Base-by-base conservation (phyloP, 2,329 filamentous ascomycete genomes). In the Trichoderma gracile region DNA sequence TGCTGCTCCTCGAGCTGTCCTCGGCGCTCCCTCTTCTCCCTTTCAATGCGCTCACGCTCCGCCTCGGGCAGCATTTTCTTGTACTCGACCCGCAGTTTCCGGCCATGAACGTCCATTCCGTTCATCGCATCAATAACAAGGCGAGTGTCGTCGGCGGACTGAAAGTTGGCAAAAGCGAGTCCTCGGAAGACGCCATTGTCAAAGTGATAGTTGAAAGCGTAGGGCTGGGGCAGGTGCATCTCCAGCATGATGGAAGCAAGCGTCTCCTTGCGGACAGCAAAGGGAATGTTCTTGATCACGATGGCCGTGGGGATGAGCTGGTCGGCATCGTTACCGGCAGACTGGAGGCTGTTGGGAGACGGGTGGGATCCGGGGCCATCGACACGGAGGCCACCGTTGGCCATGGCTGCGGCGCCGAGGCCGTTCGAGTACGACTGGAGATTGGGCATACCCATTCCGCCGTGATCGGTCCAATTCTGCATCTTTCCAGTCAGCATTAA, bases 161-260 rank as follows among this genome's bases (percentile, higher is more conserved):
- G 96, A 77, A 98, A 99, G 79, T 99, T 99, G 74, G 95, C 95
- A 80, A 99, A 99, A 2, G 95, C 95, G 58, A 99, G 82, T 7
- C 95, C 95, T 65, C 95, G 85, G 81, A 99, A 99, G 30, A 99
- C 93, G 30, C 95, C 95, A 72, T 96, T 96, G 75, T 99, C 95
- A 74, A 99, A 99, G 78, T 99, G 95, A 74, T 99, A 98, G 82
- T 99, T 99, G 83, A 99, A 99, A 14, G 95, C 95, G 74, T 99
- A 99, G 0, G 95, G 95, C 70, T 98, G 86, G 1, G 95, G 95
- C 45, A 99, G 85, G 69, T 92, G 90, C 84, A 98, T 86, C 21
- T 97, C 92, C 9, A 93, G 91, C 95, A 99, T 99, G 70, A 97
- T 84, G 67, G 89, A 87, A 40, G 96, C 92, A 45, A 99, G 84